A percentile compares a stretch with the other conserved stretches of the same genome.
Evolutionary conservation across 805 yeast species (phyloP).

Genomic region (Zygoascus flipseniorum): DNA sequence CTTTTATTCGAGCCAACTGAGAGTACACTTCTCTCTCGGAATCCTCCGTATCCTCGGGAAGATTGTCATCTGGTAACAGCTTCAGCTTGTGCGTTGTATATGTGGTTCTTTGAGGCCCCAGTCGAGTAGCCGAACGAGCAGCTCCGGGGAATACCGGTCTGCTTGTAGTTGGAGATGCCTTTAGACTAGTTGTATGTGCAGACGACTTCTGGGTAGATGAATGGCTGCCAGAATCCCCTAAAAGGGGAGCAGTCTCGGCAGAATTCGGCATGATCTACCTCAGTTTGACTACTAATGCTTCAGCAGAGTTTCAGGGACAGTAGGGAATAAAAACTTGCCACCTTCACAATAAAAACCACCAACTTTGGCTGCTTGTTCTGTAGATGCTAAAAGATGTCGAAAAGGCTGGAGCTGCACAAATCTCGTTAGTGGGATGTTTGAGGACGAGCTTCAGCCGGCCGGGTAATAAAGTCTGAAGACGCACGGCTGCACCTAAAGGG

Average conservation of each 20-base stretch:
- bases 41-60: conserved; percentile 18
- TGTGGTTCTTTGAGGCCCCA: conserved; percentile 59
- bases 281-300: too few species aligned
- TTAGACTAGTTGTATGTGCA: too few species aligned
- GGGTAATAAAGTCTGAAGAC: too few species aligned
- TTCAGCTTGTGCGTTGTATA: conserved; percentile 84
- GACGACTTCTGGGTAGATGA: not conserved
- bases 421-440: too few species aligned
- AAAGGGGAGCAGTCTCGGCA: not conserved
- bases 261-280: not conserved
- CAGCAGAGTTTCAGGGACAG: too few species aligned
- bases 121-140: conserved; percentile 6
- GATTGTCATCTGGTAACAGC: conserved; percentile 55
- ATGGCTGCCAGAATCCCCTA: not conserved
- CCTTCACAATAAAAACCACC: too few species aligned
- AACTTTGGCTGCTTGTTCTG: too few species aligned
- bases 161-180: not conserved
- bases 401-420: too few species aligned
- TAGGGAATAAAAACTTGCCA: too few species aligned
- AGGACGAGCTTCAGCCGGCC: too few species aligned
- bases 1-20: conserved; percentile 75
- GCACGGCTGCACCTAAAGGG: not conserved
- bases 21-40: conserved; percentile 59
- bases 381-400: too few species aligned
- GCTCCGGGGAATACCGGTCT: not conserved